A percentile compares a stretch with the other conserved stretches of the same genome.
These are phyloP conservation scores for Hypoxylon cercidicola DNA, from an alignment of 495 filamentous ascomycete species.

Conservation along the genomic window DNA sequence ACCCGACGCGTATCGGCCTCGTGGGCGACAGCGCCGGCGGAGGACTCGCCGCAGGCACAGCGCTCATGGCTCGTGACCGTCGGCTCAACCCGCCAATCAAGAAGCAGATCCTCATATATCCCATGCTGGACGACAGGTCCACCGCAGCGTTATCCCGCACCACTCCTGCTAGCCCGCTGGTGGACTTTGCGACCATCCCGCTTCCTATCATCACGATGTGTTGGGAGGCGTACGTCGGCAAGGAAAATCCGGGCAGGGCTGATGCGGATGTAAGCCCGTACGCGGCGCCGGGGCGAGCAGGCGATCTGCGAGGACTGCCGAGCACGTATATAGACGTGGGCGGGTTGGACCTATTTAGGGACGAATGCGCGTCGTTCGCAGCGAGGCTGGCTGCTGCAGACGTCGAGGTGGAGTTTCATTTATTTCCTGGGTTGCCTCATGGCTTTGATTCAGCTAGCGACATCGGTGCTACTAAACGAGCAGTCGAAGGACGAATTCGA, in stretches of 20 bases:
- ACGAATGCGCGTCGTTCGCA: slow-evolving; percentile 50
- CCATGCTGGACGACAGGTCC: slow-evolving; percentile 46
- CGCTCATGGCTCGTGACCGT: slow-evolving; percentile 41
- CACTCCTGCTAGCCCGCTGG: slow-evolving; percentile 5
- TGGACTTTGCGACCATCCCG: slow-evolving; percentile 12
- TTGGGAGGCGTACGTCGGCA: slow-evolving; percentile 33
- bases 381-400: slow-evolving; percentile 45
- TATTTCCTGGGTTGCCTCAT: slow-evolving; percentile 50
- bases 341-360: slow-evolving; percentile 46
- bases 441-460: slow-evolving; percentile 28
- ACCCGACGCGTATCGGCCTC: slow-evolving; percentile 41
- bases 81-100: slow-evolving; percentile 29
- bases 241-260: slow-evolving; percentile 8
- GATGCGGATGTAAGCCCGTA: slow-evolving; percentile 32
- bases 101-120: slow-evolving; percentile 42
- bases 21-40: slow-evolving; percentile 48
- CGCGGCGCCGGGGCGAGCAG: slow-evolving; percentile 35
- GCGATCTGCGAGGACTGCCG: slow-evolving; percentile 39
- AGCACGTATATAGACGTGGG: slow-evolving; percentile 47
- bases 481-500: slow-evolving; percentile 17
- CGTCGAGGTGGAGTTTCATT: slow-evolving; percentile 53
- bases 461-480: slow-evolving; percentile 13
- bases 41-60: slow-evolving; percentile 27
- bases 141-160: not conserved
- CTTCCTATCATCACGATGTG: slow-evolving; percentile 8